Conservation (phyloP, 2,329 filamentous ascomycete genomes). For the Botrytis squamosa region DNA sequence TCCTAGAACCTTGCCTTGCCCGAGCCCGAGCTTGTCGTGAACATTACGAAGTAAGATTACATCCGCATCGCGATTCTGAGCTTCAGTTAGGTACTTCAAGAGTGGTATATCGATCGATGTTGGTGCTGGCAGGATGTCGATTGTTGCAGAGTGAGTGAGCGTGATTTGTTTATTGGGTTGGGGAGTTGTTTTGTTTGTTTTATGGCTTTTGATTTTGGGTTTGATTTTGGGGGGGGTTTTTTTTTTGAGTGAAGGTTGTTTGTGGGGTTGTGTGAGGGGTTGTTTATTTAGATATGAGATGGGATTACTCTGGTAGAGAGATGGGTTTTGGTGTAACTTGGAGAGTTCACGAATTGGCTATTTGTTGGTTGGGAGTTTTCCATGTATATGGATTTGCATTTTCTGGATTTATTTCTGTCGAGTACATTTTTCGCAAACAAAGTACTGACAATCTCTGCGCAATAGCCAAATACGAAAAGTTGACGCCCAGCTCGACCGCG, state of each 20-base stretch:
- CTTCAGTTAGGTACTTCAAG: neutral
- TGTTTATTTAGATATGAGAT: neutral
- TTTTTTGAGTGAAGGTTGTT: neutral
- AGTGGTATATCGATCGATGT: constrained; percentile 24
- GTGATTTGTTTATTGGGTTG: neutral
- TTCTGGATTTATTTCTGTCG: no score
- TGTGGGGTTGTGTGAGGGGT: neutral
- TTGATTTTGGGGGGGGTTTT: neutral
- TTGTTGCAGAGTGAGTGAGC: constrained; percentile 46
- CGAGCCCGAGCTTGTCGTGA: neutral
- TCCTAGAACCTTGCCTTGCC: constrained; percentile 8
- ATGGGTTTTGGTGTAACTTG: neutral
- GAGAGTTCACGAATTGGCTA: neutral
- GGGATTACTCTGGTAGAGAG: neutral
- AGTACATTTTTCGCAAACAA: neutral
- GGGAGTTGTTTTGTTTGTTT: neutral
- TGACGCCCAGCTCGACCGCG: constrained; percentile 64
- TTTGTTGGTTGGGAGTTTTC: no score
- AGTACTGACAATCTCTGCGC: neutral
- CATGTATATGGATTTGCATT: neutral
- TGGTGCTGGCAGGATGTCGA: constrained; percentile 42
- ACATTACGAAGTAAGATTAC: neutral
- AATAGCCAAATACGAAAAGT: constrained; percentile 57
- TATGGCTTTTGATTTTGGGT: neutral
- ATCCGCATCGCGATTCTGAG: neutral